Percentiles rank a stretch among this genome's conserved stretches.
Evolutionary conservation across 1,139 yeast genomes (phyloP).

Genomic region (Groenewaldozyma sp.): DNA sequence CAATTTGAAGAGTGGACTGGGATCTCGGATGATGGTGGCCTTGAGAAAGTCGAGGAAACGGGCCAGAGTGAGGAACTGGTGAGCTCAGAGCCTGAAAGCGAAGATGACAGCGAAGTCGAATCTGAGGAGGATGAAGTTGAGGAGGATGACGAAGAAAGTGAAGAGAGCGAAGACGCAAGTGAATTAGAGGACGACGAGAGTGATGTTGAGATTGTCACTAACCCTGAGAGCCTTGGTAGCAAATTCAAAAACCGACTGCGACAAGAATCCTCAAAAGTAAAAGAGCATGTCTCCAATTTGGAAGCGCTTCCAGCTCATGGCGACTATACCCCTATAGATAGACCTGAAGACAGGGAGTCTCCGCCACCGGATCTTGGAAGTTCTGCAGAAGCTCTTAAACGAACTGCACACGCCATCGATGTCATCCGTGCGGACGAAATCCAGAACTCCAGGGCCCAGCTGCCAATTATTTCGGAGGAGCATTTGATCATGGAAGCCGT

Average conservation of each 20-base stretch:
- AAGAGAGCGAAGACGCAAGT: conserved; percentile 10
- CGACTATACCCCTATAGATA: conserved; percentile 27
- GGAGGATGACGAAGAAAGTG: conserved; percentile 15
- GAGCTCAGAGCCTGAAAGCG: conserved; percentile 13
- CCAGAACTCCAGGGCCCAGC: conserved; percentile 54
- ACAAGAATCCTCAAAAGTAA: conserved; percentile 19
- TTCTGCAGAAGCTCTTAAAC: conserved; percentile 42
- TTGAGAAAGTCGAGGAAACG: conserved; percentile 7
- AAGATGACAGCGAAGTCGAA: conserved; percentile 15
- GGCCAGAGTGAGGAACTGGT: conserved; percentile 7
- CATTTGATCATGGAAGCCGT: conserved; percentile 94
- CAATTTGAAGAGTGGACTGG: conserved; percentile 12
- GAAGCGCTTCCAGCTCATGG: conserved; percentile 27
- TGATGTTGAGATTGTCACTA: conserved; percentile 12
- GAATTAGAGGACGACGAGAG: conserved; percentile 8
- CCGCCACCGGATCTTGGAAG: conserved; percentile 41
- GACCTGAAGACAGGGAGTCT: conserved; percentile 29
- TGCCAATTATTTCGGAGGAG: conserved; percentile 90
- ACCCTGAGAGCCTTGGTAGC: conserved; percentile 22
- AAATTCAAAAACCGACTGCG: conserved; percentile 42
- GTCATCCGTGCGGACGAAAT: conserved; percentile 58
- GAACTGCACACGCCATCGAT: conserved; percentile 61
- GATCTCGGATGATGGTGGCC: conserved; percentile 5
- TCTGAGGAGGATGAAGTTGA: conserved; percentile 20
- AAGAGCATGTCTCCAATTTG: conserved; percentile 19